Base-by-base conservation (phyloP, 192 early-diverging fungal genomes). In the Chytriomyces hyalinus region DNA sequence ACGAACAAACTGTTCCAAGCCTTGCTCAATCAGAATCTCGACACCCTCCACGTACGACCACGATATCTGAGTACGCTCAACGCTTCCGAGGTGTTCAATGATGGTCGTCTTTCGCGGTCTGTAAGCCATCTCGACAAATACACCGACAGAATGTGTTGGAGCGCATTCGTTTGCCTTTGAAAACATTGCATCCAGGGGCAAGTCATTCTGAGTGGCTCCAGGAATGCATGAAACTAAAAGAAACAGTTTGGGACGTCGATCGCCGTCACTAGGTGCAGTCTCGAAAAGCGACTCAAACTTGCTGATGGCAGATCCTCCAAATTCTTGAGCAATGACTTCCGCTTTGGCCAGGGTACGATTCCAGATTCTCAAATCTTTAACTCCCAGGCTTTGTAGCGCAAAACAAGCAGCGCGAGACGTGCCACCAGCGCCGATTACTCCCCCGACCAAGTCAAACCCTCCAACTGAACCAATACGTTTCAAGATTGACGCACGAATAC, bases 111-210 rank as follows among this genome's bases (percentile, higher is more conserved):
- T 84, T 8, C 91, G 81, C 51, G 97, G 95, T 61, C 93, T 91
- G 82, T 98, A 98, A 20, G 96, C 96, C 94, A 98, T 91, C 65
- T 99, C 97, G 26, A 96, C 87, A 3, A 94, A 90, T 8, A 97
- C 89, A 5, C 96, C 95, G 6, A 49, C 77, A 20, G 78, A 83
- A 75, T 70, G 50, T 13, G 26, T 28, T 15, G 73, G 15, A 2
- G 72, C 59, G 44, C n/a, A 65, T 17, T 62, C 67, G 11, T 76
- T 65, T 28, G 74, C 83, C 17, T 70, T 79, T 22, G 61, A 57
- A 77, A 87, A 90, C 68, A 89, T 61, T 20, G 50, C 49, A 61
- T 92, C 91, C 15, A 81, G 57, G 46, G 82, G 81, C 50, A 88
- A 86, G 36, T 65, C 65, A 15, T 59, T 60, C 61, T 89, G 87